phyloP scores from a whole-genome alignment of 2,329 filamentous ascomycete species.

The Pseudogymnoascus sp. region DNA sequence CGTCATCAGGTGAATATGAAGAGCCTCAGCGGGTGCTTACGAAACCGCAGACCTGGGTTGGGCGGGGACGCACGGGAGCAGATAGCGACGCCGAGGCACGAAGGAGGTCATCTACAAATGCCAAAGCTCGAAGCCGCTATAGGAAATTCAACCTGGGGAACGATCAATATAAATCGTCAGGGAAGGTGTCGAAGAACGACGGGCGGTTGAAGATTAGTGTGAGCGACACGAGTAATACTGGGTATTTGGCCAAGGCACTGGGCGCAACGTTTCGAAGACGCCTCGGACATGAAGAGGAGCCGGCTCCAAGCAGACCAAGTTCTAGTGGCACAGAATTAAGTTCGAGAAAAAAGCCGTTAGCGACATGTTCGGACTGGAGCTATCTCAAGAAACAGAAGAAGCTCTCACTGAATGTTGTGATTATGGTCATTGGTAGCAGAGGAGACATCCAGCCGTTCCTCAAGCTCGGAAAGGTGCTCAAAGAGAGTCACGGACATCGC shows the following conservation, averaged over 20 bases:
- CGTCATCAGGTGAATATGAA: not conserved
- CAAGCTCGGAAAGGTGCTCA: slow-evolving; percentile 62
- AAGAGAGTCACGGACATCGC: slow-evolving; percentile 62
- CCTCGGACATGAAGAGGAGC: slow-evolving; percentile 25
- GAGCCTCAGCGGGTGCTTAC: not conserved
- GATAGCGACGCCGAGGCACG: not conserved
- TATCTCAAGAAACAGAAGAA: slow-evolving; percentile 14
- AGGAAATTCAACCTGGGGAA: slow-evolving; percentile 53
- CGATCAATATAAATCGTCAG: slow-evolving; percentile 55
- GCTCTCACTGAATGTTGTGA: slow-evolving; percentile 63
- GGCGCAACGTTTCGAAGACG: slow-evolving; percentile 55
- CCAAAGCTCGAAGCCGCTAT: slow-evolving; percentile 27
- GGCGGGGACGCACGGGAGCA: not conserved
- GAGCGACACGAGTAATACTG: slow-evolving; percentile 59
- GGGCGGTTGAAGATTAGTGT: slow-evolving; percentile 65
- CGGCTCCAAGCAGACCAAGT: not conserved
- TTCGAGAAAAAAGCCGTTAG: not conserved
- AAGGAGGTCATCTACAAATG: not conserved
- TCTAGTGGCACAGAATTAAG: not conserved
- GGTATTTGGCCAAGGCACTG: slow-evolving; percentile 66
- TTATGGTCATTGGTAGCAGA: slow-evolving; percentile 74
- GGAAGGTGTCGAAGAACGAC: slow-evolving; percentile 57
- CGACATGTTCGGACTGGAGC: slow-evolving; percentile 11
- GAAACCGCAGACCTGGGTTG: not conserved
- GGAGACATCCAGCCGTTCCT: slow-evolving; percentile 78